phyloP scores from a whole-genome alignment of 129 eudicot genomes.

The Cynara cardunculus region DNA sequence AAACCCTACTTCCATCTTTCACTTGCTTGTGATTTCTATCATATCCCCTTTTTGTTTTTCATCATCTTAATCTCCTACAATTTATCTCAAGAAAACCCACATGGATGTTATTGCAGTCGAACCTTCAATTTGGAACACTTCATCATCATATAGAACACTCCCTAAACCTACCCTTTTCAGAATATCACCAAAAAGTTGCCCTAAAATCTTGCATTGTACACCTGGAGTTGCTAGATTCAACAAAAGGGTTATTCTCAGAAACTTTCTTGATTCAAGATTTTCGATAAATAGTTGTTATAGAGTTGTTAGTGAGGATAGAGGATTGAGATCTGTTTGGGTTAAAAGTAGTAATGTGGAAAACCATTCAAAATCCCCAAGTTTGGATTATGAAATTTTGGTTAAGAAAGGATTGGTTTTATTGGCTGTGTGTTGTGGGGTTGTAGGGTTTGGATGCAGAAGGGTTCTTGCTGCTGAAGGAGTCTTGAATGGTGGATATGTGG shows the following conservation, averaged over 20 bases:
- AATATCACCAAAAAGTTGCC: conserved; percentile 4
- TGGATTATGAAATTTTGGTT: conserved; percentile 32
- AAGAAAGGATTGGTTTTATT: conserved; percentile 49
- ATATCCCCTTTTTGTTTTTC: background rate
- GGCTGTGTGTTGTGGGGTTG: conserved; percentile 54
- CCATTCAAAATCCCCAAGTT: background rate
- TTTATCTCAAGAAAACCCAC: background rate
- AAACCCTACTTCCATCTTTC: conserved; percentile 19
- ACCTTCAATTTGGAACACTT: conserved; percentile 28
- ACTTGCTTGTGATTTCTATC: background rate
- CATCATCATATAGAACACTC: conserved; percentile 12
- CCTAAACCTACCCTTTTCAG: conserved; percentile 22
- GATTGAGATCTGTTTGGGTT: conserved; percentile 22
- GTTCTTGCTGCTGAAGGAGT: conserved; percentile 64
- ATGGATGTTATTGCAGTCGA: conserved; percentile 50
- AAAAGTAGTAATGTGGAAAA: conserved; percentile 11
- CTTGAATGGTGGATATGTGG: conserved; percentile 38
- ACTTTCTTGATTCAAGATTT: conserved; percentile 13
- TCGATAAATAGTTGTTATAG: background rate
- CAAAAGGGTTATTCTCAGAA: conserved; percentile 1
- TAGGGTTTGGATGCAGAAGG: conserved; percentile 42
- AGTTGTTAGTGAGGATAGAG: conserved; percentile 17
- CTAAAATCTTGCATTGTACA: conserved; percentile 18
- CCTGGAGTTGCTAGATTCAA: conserved; percentile 3
- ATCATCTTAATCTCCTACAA: background rate